phyloP scores from a whole-genome alignment of 2,329 filamentous ascomycete species.

The Colletotrichum sublineola region DNA sequence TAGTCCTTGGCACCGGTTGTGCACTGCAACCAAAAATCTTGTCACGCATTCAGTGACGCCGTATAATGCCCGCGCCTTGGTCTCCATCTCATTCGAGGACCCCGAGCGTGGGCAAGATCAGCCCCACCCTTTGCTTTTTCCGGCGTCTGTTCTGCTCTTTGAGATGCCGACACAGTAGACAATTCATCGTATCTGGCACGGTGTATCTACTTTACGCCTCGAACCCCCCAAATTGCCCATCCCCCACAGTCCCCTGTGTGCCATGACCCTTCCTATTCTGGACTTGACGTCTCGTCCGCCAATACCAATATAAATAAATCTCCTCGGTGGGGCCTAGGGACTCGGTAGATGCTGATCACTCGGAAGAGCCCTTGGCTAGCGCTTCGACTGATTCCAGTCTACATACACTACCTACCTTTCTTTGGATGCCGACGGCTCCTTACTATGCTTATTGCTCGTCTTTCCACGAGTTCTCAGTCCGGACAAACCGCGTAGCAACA shows the following conservation, averaged over 20 bases:
- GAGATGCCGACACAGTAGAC: not conserved
- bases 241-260: constrained; percentile 32
- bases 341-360: constrained; percentile 39
- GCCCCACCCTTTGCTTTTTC: constrained; percentile 10
- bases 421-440: constrained; percentile 12
- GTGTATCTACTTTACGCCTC: not conserved
- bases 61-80: constrained; percentile 7
- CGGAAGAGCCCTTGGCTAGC: constrained; percentile 30
- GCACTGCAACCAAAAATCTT: not conserved
- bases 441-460: constrained; percentile 5
- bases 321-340: constrained; percentile 28
- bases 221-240: constrained; percentile 8
- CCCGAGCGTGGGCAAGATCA: constrained; percentile 12
- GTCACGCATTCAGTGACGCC: constrained; percentile 8
- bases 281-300: constrained; percentile 20
- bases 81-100: not conserved
- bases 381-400: constrained; percentile 33
- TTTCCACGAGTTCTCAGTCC: not conserved
- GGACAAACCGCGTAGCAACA: not conserved
- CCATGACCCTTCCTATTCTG: constrained; percentile 27
- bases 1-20: constrained; percentile 23
- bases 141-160: not conserved
- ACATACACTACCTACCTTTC: not conserved
- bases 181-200: not conserved
- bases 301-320: constrained; percentile 40